phyloP scores from a whole-genome alignment of 2,329 filamentous ascomycete genomes.

The Diplodia intermedia region DNA sequence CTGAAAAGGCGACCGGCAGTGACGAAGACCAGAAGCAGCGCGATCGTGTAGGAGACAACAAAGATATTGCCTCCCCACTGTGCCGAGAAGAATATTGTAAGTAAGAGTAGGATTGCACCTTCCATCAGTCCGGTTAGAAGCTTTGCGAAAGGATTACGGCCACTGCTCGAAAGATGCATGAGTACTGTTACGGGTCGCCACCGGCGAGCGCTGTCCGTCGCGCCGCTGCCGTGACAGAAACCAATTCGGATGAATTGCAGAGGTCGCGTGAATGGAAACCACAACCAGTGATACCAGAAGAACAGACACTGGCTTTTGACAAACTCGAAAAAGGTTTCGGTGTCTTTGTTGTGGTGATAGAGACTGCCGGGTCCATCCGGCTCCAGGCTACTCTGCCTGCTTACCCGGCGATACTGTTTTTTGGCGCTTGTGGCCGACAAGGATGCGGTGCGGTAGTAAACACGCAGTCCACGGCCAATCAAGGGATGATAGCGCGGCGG shows the following conservation, averaged over 20 bases:
- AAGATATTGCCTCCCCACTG: conserved; percentile 11
- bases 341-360: neutral
- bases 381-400: neutral
- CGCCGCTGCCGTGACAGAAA: neutral
- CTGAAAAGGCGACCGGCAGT: neutral
- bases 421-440: neutral
- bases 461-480: neutral
- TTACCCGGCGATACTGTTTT: neutral
- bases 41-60: conserved; percentile 6
- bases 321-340: neutral
- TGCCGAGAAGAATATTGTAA: neutral
- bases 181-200: conserved; percentile 8
- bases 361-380: neutral
- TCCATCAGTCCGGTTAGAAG: conserved; percentile 3
- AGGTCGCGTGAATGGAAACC: neutral
- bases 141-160: neutral
- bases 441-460: too few relatives aligned
- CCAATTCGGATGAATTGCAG: conserved; percentile 4
- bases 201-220: neutral
- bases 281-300: conserved; percentile 4
- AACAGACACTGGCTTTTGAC: neutral
- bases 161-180: neutral
- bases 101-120: neutral
- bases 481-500: conserved; percentile 6
- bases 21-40: neutral